Evolutionary conservation across 176 grass and related monocot genomes (phyloP).

Genomic region (Triticum turgidum): DNA sequence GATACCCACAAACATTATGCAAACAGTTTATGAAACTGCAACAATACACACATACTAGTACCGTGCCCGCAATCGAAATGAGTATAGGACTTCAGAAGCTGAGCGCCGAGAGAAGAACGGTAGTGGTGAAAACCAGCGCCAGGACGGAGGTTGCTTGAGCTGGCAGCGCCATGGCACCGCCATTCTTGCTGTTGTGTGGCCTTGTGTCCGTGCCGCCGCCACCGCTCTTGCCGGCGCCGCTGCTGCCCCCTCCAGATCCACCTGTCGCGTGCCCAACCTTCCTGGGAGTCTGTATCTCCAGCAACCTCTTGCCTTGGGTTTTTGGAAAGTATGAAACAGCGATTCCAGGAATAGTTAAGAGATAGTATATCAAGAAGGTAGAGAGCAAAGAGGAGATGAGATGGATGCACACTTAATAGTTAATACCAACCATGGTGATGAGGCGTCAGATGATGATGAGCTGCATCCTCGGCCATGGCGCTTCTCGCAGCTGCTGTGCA

Average conservation of each 20-base stretch:
- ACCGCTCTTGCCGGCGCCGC: not conserved
- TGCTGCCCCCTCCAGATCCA: not conserved
- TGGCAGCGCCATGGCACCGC: not conserved
- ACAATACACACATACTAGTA: not conserved
- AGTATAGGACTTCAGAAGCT: constrained; percentile 14
- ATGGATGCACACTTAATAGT: not conserved
- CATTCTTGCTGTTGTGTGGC: constrained; percentile 34
- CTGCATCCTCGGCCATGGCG: not conserved
- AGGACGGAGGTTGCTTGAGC: constrained; percentile 2
- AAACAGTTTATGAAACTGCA: not conserved
- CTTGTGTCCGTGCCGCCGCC: constrained; percentile 22
- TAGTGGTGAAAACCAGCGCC: constrained; percentile 6
- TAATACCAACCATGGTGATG: constrained; percentile 29
- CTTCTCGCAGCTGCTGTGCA: constrained; percentile 17
- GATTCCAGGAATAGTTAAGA: not conserved
- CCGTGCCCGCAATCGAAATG: not conserved
- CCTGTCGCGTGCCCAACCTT: constrained; percentile 11
- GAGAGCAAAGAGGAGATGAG: not conserved
- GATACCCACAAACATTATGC: not conserved
- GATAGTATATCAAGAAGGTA: not conserved
- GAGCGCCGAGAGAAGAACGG: constrained; percentile 10
- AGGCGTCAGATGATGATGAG: not conserved
- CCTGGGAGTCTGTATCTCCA: constrained; percentile 27
- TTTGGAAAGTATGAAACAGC: not conserved
- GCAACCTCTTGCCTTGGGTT: not conserved